These are phyloP conservation scores for Agrocybe pediades DNA, from an alignment of 768 basidiomycete genomes.

Conservation along the genomic window DNA sequence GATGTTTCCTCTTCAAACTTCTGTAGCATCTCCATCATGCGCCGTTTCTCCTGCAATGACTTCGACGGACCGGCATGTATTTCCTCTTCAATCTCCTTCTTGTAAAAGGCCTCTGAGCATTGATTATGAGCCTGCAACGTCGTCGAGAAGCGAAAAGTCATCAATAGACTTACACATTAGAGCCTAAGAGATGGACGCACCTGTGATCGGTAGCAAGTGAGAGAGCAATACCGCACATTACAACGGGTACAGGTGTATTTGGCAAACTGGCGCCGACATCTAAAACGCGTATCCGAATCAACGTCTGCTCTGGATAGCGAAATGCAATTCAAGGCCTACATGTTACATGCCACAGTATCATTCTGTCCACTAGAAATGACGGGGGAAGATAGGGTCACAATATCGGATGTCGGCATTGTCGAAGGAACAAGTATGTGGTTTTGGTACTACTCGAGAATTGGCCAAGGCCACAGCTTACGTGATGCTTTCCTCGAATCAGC, in stretches of 20 bases:
- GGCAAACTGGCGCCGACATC: conserved; percentile 74
- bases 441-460: no score
- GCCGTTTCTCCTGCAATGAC: conserved; percentile 54
- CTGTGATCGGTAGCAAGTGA: conserved; percentile 76
- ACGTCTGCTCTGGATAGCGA: background rate
- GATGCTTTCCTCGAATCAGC: no score
- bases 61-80: conserved; percentile 59
- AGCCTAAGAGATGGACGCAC: conserved; percentile 35
- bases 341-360: conserved; percentile 36
- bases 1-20: conserved; percentile 67
- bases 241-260: conserved; percentile 84
- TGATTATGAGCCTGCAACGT: conserved; percentile 55
- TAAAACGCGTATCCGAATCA: conserved; percentile 24
- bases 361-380: background rate
- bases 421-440: no score
- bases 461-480: no score
- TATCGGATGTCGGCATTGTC: no score
- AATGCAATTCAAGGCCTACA: conserved; percentile 36
- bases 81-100: conserved; percentile 67
- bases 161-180: conserved; percentile 9
- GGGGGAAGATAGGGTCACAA: no score
- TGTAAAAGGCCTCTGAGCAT: conserved; percentile 85
- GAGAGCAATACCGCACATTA: conserved; percentile 79
- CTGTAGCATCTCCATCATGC: conserved; percentile 72
- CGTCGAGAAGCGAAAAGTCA: background rate